Percentiles rank a stretch among this genome's conserved stretches.
phyloP scores from a whole-genome alignment of 164 flowering plant species.

The Brasenia schreberi region DNA sequence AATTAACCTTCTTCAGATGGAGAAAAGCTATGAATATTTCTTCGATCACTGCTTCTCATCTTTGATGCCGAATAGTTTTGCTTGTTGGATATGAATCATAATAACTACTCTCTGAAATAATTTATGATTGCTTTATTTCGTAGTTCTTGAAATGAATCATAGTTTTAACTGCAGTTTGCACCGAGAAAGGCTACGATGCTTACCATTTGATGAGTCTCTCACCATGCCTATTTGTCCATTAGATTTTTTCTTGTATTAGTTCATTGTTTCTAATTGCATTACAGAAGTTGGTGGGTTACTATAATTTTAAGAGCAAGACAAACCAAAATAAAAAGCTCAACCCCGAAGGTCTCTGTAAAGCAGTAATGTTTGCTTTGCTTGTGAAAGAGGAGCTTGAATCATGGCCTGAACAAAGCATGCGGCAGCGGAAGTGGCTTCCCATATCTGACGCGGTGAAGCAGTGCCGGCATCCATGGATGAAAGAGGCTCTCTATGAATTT shows the following conservation, averaged over 20 bases:
- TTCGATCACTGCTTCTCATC: too few species aligned
- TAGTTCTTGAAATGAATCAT: too few species aligned
- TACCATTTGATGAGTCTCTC: too few species aligned
- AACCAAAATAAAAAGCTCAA: slow-evolving; percentile 40
- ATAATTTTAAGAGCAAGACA: slow-evolving; percentile 58
- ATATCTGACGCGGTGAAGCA: slow-evolving; percentile 38
- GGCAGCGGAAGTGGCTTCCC: slow-evolving; percentile 42
- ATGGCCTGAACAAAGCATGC: slow-evolving; percentile 58
- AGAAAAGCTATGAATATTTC: too few species aligned
- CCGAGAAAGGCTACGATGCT: too few species aligned
- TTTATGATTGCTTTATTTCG: too few species aligned
- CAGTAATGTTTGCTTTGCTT: slow-evolving; percentile 50
- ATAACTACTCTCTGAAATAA: too few species aligned
- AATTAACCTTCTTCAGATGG: too few species aligned
- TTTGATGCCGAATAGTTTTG: too few species aligned
- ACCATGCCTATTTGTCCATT: too few species aligned
- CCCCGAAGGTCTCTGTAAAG: slow-evolving; percentile 55
- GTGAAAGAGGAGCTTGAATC: slow-evolving; percentile 54
- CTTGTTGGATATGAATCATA: too few species aligned
- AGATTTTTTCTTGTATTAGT: not conserved
- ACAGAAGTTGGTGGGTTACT: slow-evolving; percentile 41
- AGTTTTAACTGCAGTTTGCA: too few species aligned
- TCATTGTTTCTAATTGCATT: not conserved
- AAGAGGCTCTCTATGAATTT: slow-evolving; percentile 43
- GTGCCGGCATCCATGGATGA: slow-evolving; percentile 65